Percentiles rank a stretch among this genome's conserved stretches.
Evolutionary conservation across 169 alveolate species (phyloP).

Genomic region (Eimeria falciformis): DNA sequence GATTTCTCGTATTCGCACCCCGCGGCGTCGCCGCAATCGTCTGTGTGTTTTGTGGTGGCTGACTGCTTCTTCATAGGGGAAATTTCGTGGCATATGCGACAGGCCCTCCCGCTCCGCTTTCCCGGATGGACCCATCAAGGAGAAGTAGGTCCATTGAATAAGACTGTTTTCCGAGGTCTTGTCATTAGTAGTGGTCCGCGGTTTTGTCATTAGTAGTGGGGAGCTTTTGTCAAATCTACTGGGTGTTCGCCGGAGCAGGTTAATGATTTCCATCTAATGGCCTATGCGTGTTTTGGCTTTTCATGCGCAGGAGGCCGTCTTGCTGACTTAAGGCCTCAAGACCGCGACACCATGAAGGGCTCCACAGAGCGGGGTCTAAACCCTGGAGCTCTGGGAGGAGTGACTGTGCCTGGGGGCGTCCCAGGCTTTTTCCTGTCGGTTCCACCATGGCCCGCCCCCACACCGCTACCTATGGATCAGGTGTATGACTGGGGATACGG

Average conservation of each 20-base stretch:
- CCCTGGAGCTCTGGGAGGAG: constrained; percentile 51
- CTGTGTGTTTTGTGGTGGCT: not conserved
- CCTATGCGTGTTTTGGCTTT: not conserved
- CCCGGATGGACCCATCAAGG: constrained; percentile 57
- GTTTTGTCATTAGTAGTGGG: no score
- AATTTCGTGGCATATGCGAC: constrained; percentile 60
- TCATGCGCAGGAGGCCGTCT: constrained; percentile 53
- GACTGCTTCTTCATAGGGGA: constrained; percentile 35
- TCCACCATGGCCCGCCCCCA: constrained; percentile 70
- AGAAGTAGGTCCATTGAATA: constrained; percentile 30
- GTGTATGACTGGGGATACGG: constrained; percentile 29
- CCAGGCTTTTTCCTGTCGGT: constrained; percentile 63
- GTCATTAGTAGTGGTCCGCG: no score
- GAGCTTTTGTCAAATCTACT: no score
- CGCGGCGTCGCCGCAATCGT: not conserved
- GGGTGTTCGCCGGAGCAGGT: no score
- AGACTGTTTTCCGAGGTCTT: no score
- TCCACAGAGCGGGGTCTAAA: constrained; percentile 24
- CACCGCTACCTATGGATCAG: constrained; percentile 67
- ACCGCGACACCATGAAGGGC: constrained; percentile 41
- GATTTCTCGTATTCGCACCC: no score
- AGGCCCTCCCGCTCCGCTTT: constrained; percentile 65
- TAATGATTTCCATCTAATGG: no score
- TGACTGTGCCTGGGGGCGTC: constrained; percentile 63
- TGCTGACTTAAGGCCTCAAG: constrained; percentile 49